Conservation (phyloP, 176 grass and related monocot genomes). For the Oryza brachyantha region DNA sequence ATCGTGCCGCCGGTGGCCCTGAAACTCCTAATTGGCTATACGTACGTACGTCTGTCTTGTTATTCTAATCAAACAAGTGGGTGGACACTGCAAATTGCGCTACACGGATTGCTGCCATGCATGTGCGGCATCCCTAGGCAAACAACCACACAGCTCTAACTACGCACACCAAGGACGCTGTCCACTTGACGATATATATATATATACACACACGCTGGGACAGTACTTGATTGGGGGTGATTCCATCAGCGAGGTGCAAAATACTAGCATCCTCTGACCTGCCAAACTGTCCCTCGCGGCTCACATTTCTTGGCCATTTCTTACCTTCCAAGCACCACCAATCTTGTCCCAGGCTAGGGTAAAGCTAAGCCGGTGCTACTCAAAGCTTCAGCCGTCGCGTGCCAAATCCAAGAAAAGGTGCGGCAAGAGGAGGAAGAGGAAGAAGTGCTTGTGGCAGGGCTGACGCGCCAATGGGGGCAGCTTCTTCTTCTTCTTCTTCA, state of each 20-base stretch:
- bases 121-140: slow-evolving; percentile 3
- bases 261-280: slow-evolving; percentile 28
- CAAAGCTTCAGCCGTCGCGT: background rate
- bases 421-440: background rate
- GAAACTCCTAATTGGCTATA: background rate
- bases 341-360: slow-evolving; percentile 47
- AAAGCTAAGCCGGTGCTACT: too few species aligned
- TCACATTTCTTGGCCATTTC: slow-evolving; percentile 18
- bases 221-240: background rate
- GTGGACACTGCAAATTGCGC: background rate
- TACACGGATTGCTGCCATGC: background rate
- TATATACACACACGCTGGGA: background rate
- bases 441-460: too few species aligned
- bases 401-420: slow-evolving; percentile 10
- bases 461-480: slow-evolving; percentile 33
- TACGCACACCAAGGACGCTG: background rate
- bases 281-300: slow-evolving; percentile 34
- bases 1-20: background rate
- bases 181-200: background rate
- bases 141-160: background rate
- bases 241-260: background rate
- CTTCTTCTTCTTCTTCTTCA: background rate
- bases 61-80: background rate
- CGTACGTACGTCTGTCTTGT: background rate
- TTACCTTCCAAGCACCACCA: slow-evolving; percentile 46